These are phyloP conservation scores for Curvularia sp. DNA, from an alignment of 2,329 filamentous ascomycete species.

Conservation along the genomic window DNA sequence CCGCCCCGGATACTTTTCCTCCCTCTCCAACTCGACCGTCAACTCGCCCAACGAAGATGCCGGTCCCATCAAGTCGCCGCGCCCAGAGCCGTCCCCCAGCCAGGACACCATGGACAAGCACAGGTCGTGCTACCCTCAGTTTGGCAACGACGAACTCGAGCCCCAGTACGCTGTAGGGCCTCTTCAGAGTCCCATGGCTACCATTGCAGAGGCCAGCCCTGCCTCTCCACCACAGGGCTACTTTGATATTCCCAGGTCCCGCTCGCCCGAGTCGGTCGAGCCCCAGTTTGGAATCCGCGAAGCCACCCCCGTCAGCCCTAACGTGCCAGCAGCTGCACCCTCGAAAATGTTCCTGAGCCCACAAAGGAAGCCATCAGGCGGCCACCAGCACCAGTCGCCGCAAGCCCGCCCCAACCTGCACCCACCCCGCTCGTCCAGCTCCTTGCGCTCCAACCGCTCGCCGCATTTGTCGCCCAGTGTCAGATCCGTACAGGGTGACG, in stretches of 20 bases:
- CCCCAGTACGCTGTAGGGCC: constrained; percentile 33
- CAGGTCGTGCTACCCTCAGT: constrained; percentile 48
- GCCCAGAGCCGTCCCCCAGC: constrained; percentile 36
- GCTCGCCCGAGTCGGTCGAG: constrained; percentile 56
- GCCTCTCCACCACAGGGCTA: constrained; percentile 47
- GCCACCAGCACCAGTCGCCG: constrained; percentile 38
- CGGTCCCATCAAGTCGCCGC: constrained; percentile 37
- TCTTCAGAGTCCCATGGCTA: constrained; percentile 43
- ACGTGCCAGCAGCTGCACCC: constrained; percentile 43
- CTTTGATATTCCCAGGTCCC: constrained; percentile 55
- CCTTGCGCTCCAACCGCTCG: constrained; percentile 40
- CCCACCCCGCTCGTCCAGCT: constrained; percentile 52
- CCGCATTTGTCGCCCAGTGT: constrained; percentile 53
- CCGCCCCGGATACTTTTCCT: constrained; percentile 82
- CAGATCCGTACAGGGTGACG: constrained; percentile 56
- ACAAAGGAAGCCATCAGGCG: constrained; percentile 52
- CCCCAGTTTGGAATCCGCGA: constrained; percentile 52
- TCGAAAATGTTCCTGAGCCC: constrained; percentile 46
- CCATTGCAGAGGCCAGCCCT: constrained; percentile 46
- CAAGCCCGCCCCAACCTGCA: constrained; percentile 43
- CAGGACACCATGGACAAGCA: constrained; percentile 43
- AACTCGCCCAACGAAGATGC: constrained; percentile 62
- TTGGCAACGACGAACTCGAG: constrained; percentile 43
- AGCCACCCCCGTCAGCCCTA: constrained; percentile 52
- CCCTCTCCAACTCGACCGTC: constrained; percentile 63